A percentile compares a stretch with the other conserved stretches of the same genome.
phyloP scores from a whole-genome alignment of 495 filamentous ascomycete genomes.

The Evansstolkia leycettana region DNA sequence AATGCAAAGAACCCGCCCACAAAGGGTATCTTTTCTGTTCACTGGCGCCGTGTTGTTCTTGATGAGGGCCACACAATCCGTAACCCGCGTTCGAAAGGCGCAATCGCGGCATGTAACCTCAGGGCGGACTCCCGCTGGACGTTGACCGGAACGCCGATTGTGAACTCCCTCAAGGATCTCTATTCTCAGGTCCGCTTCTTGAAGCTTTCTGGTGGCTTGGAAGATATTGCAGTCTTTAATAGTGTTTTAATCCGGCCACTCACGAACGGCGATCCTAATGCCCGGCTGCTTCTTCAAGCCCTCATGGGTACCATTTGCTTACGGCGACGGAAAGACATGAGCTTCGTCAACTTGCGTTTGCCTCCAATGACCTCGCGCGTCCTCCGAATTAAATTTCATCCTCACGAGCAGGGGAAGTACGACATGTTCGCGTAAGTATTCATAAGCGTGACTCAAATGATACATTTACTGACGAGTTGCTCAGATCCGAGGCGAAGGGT shows the following conservation, averaged over 20 bases:
- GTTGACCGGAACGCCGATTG: slow-evolving; percentile 68
- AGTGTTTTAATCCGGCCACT: slow-evolving; percentile 61
- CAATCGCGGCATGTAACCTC: slow-evolving; percentile 54
- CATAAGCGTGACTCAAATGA: not conserved
- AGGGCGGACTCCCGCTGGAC: slow-evolving; percentile 69
- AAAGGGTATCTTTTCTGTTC: slow-evolving; percentile 45
- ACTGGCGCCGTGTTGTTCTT: slow-evolving; percentile 74
- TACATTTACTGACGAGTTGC: slow-evolving; percentile 10
- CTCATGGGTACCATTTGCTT: slow-evolving; percentile 78
- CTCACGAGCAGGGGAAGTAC: slow-evolving; percentile 71
- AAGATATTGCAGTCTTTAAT: slow-evolving; percentile 65
- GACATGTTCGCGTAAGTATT: slow-evolving; percentile 51
- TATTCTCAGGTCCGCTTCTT: slow-evolving; percentile 75
- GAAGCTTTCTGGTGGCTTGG: slow-evolving; percentile 62
- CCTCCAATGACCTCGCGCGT: slow-evolving; percentile 70
- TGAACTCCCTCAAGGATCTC: slow-evolving; percentile 70
- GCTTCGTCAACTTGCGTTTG: slow-evolving; percentile 71
- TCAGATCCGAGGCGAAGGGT: slow-evolving; percentile 59
- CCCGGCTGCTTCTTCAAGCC: slow-evolving; percentile 55
- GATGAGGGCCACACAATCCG: slow-evolving; percentile 85
- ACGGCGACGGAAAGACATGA: slow-evolving; percentile 79
- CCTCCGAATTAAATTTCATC: slow-evolving; percentile 63
- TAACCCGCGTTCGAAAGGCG: slow-evolving; percentile 60
- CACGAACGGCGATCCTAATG: slow-evolving; percentile 40
- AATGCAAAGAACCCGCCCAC: slow-evolving; percentile 17